Conservation (phyloP, 176 grass and related monocot species). For the Eleusine coracana region DNA sequence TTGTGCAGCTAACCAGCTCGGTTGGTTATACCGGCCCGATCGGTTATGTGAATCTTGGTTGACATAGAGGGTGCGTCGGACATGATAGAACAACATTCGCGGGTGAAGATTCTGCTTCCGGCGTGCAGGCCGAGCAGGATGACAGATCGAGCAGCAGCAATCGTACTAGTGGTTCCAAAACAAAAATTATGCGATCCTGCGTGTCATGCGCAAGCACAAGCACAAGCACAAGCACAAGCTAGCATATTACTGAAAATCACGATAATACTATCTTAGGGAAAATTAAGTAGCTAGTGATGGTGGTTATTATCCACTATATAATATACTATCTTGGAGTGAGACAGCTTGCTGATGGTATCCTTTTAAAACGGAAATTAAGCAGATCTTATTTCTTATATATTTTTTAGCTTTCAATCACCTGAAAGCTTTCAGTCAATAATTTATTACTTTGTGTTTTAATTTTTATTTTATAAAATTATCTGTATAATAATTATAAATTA, state of each 20-base stretch:
- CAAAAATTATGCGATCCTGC: not conserved
- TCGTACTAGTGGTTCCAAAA: not conserved
- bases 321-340: not conserved
- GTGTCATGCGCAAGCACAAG: not conserved
- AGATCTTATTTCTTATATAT: not conserved
- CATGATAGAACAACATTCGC: not conserved
- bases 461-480: too few relatives aligned
- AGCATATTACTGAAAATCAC: not conserved
- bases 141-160: not conserved
- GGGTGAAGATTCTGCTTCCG: not conserved
- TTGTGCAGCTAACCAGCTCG: too few relatives aligned
- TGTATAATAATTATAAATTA: too few relatives aligned
- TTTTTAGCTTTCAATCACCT: too few relatives aligned
- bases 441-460: too few relatives aligned
- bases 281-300: not conserved
- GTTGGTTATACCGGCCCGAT: too few relatives aligned
- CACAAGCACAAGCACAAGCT: not conserved
- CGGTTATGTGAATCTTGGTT: too few relatives aligned
- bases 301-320: not conserved
- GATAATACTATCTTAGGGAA: not conserved
- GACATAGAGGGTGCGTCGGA: not conserved
- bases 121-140: not conserved
- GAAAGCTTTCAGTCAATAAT: too few relatives aligned
- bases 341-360: not conserved
- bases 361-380: not conserved